Evolutionary conservation across 139 green algal genomes (phyloP).

Genomic region (Tetraselmis striata): DNA sequence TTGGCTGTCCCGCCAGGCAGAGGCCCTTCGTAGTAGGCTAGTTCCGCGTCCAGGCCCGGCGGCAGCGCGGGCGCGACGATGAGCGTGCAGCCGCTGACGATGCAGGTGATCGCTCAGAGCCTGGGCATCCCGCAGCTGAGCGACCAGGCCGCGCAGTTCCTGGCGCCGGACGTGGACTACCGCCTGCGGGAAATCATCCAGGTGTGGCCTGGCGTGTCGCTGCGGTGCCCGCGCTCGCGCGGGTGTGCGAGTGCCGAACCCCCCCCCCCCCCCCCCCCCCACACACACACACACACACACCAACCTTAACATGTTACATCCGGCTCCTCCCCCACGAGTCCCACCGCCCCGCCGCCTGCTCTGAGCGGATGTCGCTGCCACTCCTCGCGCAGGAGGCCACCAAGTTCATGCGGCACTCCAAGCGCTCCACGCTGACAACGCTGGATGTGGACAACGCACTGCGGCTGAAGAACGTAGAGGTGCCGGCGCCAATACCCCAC

Average conservation of each 20-base stretch:
- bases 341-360: no score
- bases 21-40: no score
- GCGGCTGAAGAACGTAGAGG: conserved; percentile 64
- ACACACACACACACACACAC: no score
- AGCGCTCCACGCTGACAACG: conserved; percentile 59
- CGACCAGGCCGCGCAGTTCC: conserved; percentile 46
- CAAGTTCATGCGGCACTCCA: conserved; percentile 82
- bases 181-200: conserved; percentile 84
- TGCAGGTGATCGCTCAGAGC: conserved; percentile 60
- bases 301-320: no score
- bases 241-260: no score
- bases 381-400: conserved; percentile 67
- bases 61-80: background rate
- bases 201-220: no score
- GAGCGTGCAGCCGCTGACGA: conserved; percentile 25
- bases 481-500: background rate
- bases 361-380: no score
- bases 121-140: conserved; percentile 51
- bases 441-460: conserved; percentile 79
- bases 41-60: background rate
- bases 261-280: no score
- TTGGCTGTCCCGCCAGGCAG: no score
- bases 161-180: conserved; percentile 85
- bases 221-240: no score
- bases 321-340: no score